Evolutionary conservation across 345 rosid species (phyloP).

Genomic region (Brassica nigra): DNA sequence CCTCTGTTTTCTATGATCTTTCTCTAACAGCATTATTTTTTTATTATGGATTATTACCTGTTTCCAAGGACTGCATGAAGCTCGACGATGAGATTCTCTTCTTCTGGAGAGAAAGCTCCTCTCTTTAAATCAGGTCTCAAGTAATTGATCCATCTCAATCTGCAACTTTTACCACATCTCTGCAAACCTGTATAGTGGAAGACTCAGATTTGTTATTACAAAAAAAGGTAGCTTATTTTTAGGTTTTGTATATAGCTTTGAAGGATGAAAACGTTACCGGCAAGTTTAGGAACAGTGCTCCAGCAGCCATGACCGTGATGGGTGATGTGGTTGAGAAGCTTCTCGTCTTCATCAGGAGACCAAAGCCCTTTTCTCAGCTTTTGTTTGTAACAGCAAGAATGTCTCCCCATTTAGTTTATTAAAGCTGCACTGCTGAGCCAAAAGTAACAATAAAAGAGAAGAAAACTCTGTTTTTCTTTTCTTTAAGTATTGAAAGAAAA

Average conservation of each 20-base stretch:
- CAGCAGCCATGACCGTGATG: slow-evolving; percentile 75
- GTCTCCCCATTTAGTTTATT: slow-evolving; percentile 52
- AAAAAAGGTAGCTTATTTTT: not conserved
- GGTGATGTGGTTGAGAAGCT: slow-evolving; percentile 62
- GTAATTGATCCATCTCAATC: slow-evolving; percentile 87
- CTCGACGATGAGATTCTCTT: slow-evolving; percentile 54
- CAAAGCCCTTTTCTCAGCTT: slow-evolving; percentile 76
- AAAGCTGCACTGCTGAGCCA: slow-evolving; percentile 26
- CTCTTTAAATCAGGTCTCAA: slow-evolving; percentile 86
- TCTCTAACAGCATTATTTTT: not conserved
- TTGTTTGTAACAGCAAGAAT: slow-evolving; percentile 71
- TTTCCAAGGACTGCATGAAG: slow-evolving; percentile 65
- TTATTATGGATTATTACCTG: slow-evolving; percentile 39
- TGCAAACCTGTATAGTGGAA: slow-evolving; percentile 19
- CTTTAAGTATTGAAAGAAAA: not conserved
- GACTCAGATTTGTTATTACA: not conserved
- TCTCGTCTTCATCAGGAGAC: slow-evolving; percentile 91
- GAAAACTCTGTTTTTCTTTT: not conserved
- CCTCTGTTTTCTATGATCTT: not conserved
- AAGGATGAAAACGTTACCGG: slow-evolving; percentile 40
- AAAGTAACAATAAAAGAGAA: slow-evolving; percentile 6
- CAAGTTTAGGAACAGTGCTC: slow-evolving; percentile 78
- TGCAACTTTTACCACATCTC: slow-evolving; percentile 66
- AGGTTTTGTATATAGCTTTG: not conserved
- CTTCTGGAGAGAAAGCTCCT: slow-evolving; percentile 61